A percentile compares a stretch with the other conserved stretches of the same genome.
phyloP scores from a whole-genome alignment of 371 early-diverging fungal genomes.

The Mucor saturninus region DNA sequence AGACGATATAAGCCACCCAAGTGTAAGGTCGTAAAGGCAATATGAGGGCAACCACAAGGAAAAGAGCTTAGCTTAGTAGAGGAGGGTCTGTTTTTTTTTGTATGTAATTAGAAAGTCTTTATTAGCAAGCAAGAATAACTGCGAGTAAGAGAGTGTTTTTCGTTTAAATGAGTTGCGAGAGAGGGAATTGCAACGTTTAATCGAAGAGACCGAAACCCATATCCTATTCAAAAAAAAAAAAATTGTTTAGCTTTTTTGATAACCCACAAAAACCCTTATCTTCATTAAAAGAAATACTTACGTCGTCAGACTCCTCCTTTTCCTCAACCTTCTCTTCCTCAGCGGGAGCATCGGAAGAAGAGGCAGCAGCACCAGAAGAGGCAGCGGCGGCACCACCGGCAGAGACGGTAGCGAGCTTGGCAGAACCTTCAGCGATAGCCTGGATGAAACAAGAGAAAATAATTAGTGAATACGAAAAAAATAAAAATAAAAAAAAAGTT shows the following conservation, averaged over 20 bases:
- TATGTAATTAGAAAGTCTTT: constrained; percentile 14
- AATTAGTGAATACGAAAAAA: background rate
- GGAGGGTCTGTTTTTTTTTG: background rate
- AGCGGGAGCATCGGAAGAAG: constrained; percentile 59
- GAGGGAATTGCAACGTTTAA: constrained; percentile 49
- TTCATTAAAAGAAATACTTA: constrained; percentile 20
- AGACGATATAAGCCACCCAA: constrained; percentile 14
- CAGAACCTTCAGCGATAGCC: constrained; percentile 85
- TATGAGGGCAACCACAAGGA: background rate
- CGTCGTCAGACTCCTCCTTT: constrained; percentile 90
- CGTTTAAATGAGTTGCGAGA: constrained; percentile 10
- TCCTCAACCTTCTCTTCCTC: constrained; percentile 58
- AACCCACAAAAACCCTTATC: background rate
- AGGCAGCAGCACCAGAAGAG: constrained; percentile 56
- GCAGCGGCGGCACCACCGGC: constrained; percentile 76
- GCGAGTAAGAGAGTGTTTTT: constrained; percentile 8
- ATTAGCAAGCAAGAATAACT: constrained; percentile 18
- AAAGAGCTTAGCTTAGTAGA: background rate
- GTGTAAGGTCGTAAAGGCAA: background rate
- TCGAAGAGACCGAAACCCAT: constrained; percentile 81
- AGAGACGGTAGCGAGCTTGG: constrained; percentile 93
- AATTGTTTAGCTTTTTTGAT: background rate
- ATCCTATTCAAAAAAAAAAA: constrained; percentile 27
- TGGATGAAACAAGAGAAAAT: constrained; percentile 17
- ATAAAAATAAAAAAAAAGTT: background rate